Evolutionary conservation across 2,329 filamentous ascomycete species (phyloP), one percentile per base, ranked within the genome.

Genomic region (Knoxdaviesia proteae): DNA sequence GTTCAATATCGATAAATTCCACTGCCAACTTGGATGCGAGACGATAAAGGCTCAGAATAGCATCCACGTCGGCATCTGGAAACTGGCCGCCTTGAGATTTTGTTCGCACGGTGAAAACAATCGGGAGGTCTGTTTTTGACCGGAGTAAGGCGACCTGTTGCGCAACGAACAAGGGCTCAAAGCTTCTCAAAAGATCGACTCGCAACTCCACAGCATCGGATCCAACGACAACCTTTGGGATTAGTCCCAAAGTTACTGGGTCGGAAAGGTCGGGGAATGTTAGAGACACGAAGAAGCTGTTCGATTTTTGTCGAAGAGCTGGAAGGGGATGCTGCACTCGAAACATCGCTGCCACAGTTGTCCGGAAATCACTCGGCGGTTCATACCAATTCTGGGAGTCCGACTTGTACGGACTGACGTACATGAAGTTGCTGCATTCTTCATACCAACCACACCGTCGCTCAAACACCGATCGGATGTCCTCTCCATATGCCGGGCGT

Each of bases 51-150:
- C 71, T 68, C 38, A 81, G 65, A 6, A 83, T 79, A 46, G 79
- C 71, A n/a, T 78, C 71, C 42, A 74, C 66, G 31, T 77, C 77
- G 45, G 74, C 63, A 53, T 96, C 84, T 0, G 84, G 82, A 59
- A 94, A 96, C 42, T 72, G 76, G 20, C 90, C 90, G 4, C 88
- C 88, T 61, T 98, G 90, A 29, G 78, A 75, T 49, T 72, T 68
- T 5, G 86, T 94, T 36, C 90, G 76, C 34, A 98, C 67, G 0
- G 90, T 98, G 62, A 93, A 98, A 49, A 98, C 84, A 38, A 98
- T 69, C 1, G 90, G 90, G 39, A 88, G 65, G 32, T 74, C 69
- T 3, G 80, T 77, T 3, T 68, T 66, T 10, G 77, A 76, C 42
- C 88, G 75, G 31, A 98, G 65, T 44, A 86, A 65, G 1, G 87